Evolutionary conservation across 2,329 filamentous ascomycete genomes (phyloP).

Genomic region (Orbilia quercus): DNA sequence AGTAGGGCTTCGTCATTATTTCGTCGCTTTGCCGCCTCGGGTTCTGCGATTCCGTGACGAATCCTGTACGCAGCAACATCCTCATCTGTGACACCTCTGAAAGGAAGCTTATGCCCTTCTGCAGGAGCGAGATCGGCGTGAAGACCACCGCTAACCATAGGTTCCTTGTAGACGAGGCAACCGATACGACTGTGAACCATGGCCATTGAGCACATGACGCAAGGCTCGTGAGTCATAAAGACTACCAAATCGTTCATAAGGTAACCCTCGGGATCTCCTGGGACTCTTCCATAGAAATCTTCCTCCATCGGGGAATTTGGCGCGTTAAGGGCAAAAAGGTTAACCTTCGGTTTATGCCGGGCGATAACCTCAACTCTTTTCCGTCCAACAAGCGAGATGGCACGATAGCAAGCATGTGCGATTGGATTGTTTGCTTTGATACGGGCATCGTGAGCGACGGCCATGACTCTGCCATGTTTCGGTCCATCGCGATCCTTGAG

Average conservation of each 20-base stretch:
- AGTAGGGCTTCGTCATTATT: slow-evolving; percentile 7
- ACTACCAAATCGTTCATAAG: slow-evolving; percentile 93
- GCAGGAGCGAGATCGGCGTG: slow-evolving; percentile 74
- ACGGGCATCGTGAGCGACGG: slow-evolving; percentile 80
- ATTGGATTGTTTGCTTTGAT: slow-evolving; percentile 75
- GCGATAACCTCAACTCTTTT: slow-evolving; percentile 62
- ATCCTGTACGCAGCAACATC: slow-evolving; percentile 61
- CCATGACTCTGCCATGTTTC: slow-evolving; percentile 68
- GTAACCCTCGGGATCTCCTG: slow-evolving; percentile 74
- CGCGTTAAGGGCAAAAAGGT: slow-evolving; percentile 36
- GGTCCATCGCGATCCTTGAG: slow-evolving; percentile 60
- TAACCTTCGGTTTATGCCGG: slow-evolving; percentile 53
- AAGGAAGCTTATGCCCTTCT: slow-evolving; percentile 64
- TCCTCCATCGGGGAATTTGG: slow-evolving; percentile 49
- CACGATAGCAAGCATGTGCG: slow-evolving; percentile 80
- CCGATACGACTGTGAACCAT: slow-evolving; percentile 93
- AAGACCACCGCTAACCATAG: slow-evolving; percentile 86
- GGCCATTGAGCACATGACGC: slow-evolving; percentile 96
- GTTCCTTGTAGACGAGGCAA: slow-evolving; percentile 80
- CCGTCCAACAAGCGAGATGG: slow-evolving; percentile 82
- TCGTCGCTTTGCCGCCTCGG: slow-evolving; percentile 9
- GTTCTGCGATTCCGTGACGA: slow-evolving; percentile 29
- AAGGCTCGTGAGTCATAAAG: slow-evolving; percentile 95
- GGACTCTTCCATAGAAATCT: slow-evolving; percentile 43
- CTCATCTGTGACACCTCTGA: slow-evolving; percentile 61